These are phyloP conservation scores for Colletotrichum somersetense DNA, from an alignment of 2,329 filamentous ascomycete species.

Conservation along the genomic window DNA sequence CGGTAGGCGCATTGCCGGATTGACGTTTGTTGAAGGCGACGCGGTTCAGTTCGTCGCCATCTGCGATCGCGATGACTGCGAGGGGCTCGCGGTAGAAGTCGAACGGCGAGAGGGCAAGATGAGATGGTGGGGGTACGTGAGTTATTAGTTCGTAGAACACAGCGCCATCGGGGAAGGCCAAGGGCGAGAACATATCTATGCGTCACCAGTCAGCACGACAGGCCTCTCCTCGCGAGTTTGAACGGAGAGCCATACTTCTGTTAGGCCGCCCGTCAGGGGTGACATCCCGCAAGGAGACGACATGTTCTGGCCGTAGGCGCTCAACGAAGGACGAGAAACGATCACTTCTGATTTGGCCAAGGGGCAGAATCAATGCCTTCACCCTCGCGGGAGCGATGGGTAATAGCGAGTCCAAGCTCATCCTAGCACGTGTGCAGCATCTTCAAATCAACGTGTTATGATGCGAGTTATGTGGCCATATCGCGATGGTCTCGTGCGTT, in stretches of 20 bases:
- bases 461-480: constrained; percentile 36
- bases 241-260: constrained; percentile 71
- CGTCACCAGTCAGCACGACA: constrained; percentile 21
- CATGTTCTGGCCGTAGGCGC: constrained; percentile 81
- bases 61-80: constrained; percentile 85
- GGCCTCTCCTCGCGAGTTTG: background rate
- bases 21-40: constrained; percentile 66
- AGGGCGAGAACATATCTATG: constrained; percentile 91
- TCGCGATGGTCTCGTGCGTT: constrained; percentile 30
- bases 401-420: constrained; percentile 90
- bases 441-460: constrained; percentile 32
- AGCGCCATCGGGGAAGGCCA: constrained; percentile 86
- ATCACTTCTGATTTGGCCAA: constrained; percentile 86
- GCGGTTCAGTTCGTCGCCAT: constrained; percentile 77
- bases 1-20: constrained; percentile 64
- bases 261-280: constrained; percentile 87
- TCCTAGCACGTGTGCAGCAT: constrained; percentile 66
- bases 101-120: constrained; percentile 86
- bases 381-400: constrained; percentile 93
- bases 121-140: constrained; percentile 82
- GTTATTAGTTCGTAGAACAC: constrained; percentile 91
- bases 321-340: constrained; percentile 84
- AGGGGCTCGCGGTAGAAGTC: constrained; percentile 90
- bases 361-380: constrained; percentile 86
- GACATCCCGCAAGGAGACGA: constrained; percentile 87